Base-by-base conservation (phyloP, 768 basidiomycete genomes). In the Suillus clintonianus region DNA sequence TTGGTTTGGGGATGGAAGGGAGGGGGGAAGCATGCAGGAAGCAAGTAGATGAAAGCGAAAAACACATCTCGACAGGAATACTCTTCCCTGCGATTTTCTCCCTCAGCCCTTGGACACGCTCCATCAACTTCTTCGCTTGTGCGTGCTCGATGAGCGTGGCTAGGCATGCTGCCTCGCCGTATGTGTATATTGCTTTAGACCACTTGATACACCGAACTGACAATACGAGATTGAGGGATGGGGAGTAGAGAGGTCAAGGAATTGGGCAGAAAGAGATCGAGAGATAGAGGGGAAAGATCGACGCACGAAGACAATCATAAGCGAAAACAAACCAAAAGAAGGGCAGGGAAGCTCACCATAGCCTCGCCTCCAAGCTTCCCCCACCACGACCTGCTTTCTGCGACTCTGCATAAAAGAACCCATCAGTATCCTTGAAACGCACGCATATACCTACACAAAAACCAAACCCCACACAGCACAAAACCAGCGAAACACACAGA, bases 61-160 rank as follows among this genome's bases (percentile, higher is more conserved):
- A 39, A 68, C 80, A 57, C 61, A 87, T 87, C 79, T 90, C 90
- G 36, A 91, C 72, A 1, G 90, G 89, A 54, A 91, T 84, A 8
- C 86, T 86, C 76, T 90, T 91, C 51, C 90, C 89, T 0, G 94
- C 97, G 45, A 99, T 94, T 64, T 89, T 89, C 76, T 96, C 92
- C 59, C 94, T 81, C 30, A 94, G 79, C 5, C 77, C 81, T 0
- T 94, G 92, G 1, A 99, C 90, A 57, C 82, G 79, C 55, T 77
- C 81, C 87, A 99, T 90, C 19, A 93, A 71, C 66, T 77, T 80
- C 11, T 79, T 78, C 0, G 91, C 91, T 68, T 91, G 87, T 45
- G 78, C 81, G 51, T 79, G 73, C 41, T 83, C 78, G 5, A 81
- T 81, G 5, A 86, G 70, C 62, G 94, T 87, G 5, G 90, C 79